Base-by-base conservation (phyloP, 768 basidiomycete species). In the Cyclocybe cylindracea region DNA sequence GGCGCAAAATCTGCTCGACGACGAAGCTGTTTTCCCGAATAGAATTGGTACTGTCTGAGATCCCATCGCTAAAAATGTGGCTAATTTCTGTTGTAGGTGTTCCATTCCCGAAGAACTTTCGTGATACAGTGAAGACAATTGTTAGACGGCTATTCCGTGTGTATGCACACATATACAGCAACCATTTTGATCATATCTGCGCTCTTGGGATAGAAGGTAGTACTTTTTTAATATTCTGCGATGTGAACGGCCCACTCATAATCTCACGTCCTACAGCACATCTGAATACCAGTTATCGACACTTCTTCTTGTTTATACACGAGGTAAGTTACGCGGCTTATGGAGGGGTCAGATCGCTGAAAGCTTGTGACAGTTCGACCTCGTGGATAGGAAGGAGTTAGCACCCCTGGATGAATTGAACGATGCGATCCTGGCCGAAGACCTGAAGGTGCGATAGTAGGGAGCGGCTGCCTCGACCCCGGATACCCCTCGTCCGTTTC, bases 171-270 rank as follows among this genome's bases (percentile, higher is more conserved):
- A 86, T 98, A 64, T 99, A 99, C 76, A 96, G 94, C 77, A 96
- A 94, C 60, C 97, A 99, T 70, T 98, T 99, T 68, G 97, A 98
- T 62, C 96, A 98, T 62, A 92, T 98, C 53, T 98, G 96, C 68
- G 97, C 97, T 10, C 74, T 99, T 41, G 95, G 95, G 5, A 98
- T 99, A 46, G 97, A 99, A 82, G 96, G 96, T 96, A 54, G 37
- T 75, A 3, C 5, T 64, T 33, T 45, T 5, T 10, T 35, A 16
- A 16, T 37, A 13, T 16, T 32, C 18, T 13, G 18, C 36, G 37
- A 11, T 37, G 35, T 11, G 36, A 37, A 18, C n/a, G 16, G 16
- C 24, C 41, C 34, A 14, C 43, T 41, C 32, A 33, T 43, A 39
- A 36, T 6, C 37, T 42, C n/a, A 34, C 34, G 47, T 54, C 24